Evolutionary conservation across 164 flowering plant genomes (phyloP), one percentile per base, ranked within the genome.

Genomic region (Sextonia rubra): DNA sequence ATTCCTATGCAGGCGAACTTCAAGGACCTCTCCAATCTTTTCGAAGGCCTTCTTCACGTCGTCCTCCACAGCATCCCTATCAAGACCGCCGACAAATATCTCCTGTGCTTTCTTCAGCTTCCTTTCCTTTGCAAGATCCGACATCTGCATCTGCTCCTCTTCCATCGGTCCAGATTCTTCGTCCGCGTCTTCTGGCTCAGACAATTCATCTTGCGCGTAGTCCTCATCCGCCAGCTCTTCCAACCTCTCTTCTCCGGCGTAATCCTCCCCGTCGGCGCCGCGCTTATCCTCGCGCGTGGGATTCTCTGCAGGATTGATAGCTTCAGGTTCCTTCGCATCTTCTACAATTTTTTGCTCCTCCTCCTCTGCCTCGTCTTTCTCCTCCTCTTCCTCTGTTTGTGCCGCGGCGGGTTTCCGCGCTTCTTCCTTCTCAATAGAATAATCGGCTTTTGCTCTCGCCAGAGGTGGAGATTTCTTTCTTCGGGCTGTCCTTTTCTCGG

Each of bases 1-100:
- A 81, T 88, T 79, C 80, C 63, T 88, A 48, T 83, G 86, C 79
- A 91, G 48, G 32, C 93, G 82, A 74, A 91, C 87, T 77, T 89
- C 92, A 70, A 85, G 83, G 29, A 91, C 76, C 71, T 89, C 89
- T n/a, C 97, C 97, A 74, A 85, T 80, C 58, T 71, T 80, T 75
- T 86, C 86, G 79, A 91, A 91, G 48, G 80, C 88, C 81, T 78
- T 85, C 78, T 71, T 88, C 76, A 91, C 74, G 73, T 91, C 94
- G n/a, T 87, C 92, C 75, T 89, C 94, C 24, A 25, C 76, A 27
- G 88, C 87, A 75, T 88, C 88, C 4, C 90, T 81, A 44, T 87
- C 92, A 73, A 89, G 76, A 18, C 92, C 97, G 74, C 97, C 92
- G 66, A 91, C 88, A 83, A 88, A 91, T 29, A 91, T 81, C 79